Base-by-base conservation (phyloP, 1,284 basidiomycete species). In the Trichosporon coremiiforme region DNA sequence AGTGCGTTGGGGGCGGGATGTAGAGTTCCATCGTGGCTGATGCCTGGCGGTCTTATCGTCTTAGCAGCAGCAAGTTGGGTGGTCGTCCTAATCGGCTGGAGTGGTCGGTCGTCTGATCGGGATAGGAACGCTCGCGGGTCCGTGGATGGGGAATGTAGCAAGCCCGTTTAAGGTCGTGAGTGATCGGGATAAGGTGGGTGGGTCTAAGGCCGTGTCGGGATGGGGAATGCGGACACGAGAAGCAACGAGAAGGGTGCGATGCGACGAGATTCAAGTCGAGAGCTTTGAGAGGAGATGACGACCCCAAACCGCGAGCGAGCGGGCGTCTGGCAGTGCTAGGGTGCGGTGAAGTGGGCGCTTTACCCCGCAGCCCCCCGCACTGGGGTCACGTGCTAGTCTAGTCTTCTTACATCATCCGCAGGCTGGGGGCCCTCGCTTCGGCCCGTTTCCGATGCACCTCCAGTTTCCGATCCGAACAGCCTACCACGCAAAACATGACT, bases 21-120 rank as follows among this genome's bases (percentile, higher is more conserved):
- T 79, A 79, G 38, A 79, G 73, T 70, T 79, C 78, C 78, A 79
- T 79, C 29, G 64, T 50, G 35, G 55, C 22, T 22, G 50, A 53
- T 25, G 20, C 9, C 20, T 17, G n/a, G 5, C 20, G 50, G 20
- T 17, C 50, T 53, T 53, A 33, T 62, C 57, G 29, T 33, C 17
- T 7, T 17, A 33, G 29, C 55, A 17, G 31, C 29, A 17, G 57
- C 29, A 17, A 31, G 15, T 20, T 35, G 33, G 33, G 7, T 35
- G 33, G 36, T 38, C 36, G 36, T 12, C 3, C 10, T 10, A 7
- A 4, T 33, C 25, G 8, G 45, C 17, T n/a, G 10, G 45, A 2
- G 4, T 20, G 50, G 50, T 53, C 17, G 50, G 50, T 53, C 50
- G 50, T 53, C 57, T 33, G 31, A 35, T 33, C 29, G 29, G 31